A percentile compares a stretch with the other conserved stretches of the same genome.
phyloP scores from a whole-genome alignment of 129 eudicot species.

The Lactuca saligna region DNA sequence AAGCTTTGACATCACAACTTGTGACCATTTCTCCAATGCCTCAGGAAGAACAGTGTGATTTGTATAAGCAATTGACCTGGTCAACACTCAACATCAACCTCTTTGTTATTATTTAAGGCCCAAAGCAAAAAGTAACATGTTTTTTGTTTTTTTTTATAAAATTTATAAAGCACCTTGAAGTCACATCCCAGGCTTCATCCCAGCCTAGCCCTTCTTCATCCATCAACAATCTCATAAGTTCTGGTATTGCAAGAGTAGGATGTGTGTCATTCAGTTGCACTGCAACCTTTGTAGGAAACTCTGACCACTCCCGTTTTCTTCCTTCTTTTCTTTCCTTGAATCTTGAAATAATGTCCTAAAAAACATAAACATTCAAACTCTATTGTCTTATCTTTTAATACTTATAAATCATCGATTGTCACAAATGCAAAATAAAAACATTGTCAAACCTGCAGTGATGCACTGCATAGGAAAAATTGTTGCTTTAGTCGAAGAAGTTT shows the following conservation, averaged over 20 bases:
- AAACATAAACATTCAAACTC: slow-evolving; percentile 6
- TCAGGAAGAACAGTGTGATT: slow-evolving; percentile 99
- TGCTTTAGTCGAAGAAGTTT: slow-evolving; percentile 93
- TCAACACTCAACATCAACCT: slow-evolving; percentile 23
- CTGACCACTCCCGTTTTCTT: slow-evolving; percentile 68
- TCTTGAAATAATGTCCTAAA: slow-evolving; percentile 90
- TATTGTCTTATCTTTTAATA: slow-evolving; percentile 10
- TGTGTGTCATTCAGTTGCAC: slow-evolving; percentile 98
- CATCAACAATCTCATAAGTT: slow-evolving; percentile 94
- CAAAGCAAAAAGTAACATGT: slow-evolving; percentile 17
- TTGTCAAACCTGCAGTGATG: slow-evolving; percentile 91
- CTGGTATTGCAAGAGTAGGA: slow-evolving; percentile 99
- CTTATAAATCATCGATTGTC: not conserved
- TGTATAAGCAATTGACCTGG: slow-evolving; percentile 95
- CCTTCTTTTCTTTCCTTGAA: slow-evolving; percentile 83
- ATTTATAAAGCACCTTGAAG: slow-evolving; percentile 54
- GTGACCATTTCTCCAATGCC: slow-evolving; percentile 99
- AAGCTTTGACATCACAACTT: slow-evolving; percentile 90
- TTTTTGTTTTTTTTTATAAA: slow-evolving; percentile 1
- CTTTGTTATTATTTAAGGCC: slow-evolving; percentile 22
- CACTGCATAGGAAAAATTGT: slow-evolving; percentile 97
- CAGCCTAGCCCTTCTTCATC: slow-evolving; percentile 98
- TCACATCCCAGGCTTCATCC: slow-evolving; percentile 99
- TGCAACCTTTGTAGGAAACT: slow-evolving; percentile 91
- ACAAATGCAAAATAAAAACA: slow-evolving; percentile 5